Evolutionary conservation across 1,139 yeast genomes (phyloP), one percentile per base, ranked within the genome.

Genomic region (Geotrichum siamense): DNA sequence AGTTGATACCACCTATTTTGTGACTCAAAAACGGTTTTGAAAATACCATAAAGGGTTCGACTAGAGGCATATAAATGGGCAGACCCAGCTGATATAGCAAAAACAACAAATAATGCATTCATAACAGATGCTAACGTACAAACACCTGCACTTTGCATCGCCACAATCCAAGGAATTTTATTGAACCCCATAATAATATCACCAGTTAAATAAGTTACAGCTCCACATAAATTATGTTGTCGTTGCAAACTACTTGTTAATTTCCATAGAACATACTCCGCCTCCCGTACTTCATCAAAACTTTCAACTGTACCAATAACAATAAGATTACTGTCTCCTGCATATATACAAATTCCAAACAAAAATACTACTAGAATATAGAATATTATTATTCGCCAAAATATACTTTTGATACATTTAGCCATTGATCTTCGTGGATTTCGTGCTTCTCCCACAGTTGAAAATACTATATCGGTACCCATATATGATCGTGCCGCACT

Each of bases 391-490:
- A 85, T 75, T 57, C 94, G 71, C 72, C 82, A 78, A 55, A 81
- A 82, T 1, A 84, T 85, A 53, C 82, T 70, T 53, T 71, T 76
- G 1, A 94, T 81, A 0, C 94, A 94, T 12, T 79, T 74, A 1
- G 94, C 94, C 21, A 85, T 68, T 0, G 93, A 78, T 51, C 75
- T 76, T 50, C 94, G 71, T 1, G 95, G 94, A 54, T 83, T 82
- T 50, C 81, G 71, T 9, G 91, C 84, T 60, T 86, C 95, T 58
- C 91, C 84, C 1, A 94, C 91, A 1, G 94, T 89, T 48, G 85
- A 77, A 53, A 83, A 80, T 21, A 85, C 93, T 50, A 82, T 78
- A 55, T 84, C 94, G 0, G 89, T 79, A 0, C 94, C 94, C 45
- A 81, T 76, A 55, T 79, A 84, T 0, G 93, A 80, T 57, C 80